These are phyloP conservation scores for Zancudomyces culisetae DNA, from an alignment of 371 early-diverging fungal genomes.

Conservation along the genomic window DNA sequence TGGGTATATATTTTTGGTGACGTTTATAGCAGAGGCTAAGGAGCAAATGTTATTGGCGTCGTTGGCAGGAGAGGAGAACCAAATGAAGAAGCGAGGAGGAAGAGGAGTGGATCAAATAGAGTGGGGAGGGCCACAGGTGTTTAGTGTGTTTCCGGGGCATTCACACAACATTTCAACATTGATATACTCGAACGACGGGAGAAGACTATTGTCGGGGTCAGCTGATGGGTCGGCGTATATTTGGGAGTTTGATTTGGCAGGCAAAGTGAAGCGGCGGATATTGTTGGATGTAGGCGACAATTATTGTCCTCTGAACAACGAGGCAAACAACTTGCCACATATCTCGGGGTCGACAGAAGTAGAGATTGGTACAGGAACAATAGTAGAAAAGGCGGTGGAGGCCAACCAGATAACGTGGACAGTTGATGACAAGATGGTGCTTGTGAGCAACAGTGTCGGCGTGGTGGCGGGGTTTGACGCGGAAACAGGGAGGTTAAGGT, in stretches of 20 bases:
- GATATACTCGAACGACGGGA: conserved; percentile 49
- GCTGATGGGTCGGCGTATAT: conserved; percentile 36
- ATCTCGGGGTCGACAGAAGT: background rate
- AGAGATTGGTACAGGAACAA: background rate
- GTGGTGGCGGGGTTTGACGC: conserved; percentile 17
- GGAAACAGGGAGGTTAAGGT: conserved; percentile 10
- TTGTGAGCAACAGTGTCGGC: conserved; percentile 24
- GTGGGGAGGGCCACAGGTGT: conserved; percentile 34
- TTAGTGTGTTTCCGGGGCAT: conserved; percentile 54
- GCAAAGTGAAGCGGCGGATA: conserved; percentile 22
- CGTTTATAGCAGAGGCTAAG: conserved; percentile 11
- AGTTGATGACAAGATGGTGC: conserved; percentile 15
- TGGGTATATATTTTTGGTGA: conserved; percentile 44
- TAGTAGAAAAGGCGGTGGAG: conserved; percentile 11
- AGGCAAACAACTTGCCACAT: background rate
- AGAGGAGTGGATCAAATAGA: background rate
- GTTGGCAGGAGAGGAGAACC: background rate
- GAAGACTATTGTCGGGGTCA: conserved; percentile 49
- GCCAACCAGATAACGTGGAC: conserved; percentile 22
- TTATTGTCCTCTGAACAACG: background rate
- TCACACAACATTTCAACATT: conserved; percentile 52
- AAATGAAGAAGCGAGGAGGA: background rate
- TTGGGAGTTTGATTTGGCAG: conserved; percentile 27
- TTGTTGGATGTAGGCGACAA: conserved; percentile 3
- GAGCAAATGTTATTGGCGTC: background rate